These are phyloP conservation scores for Coemansia erecta DNA, from an alignment of 192 early-diverging fungal genomes.

Conservation along the genomic window DNA sequence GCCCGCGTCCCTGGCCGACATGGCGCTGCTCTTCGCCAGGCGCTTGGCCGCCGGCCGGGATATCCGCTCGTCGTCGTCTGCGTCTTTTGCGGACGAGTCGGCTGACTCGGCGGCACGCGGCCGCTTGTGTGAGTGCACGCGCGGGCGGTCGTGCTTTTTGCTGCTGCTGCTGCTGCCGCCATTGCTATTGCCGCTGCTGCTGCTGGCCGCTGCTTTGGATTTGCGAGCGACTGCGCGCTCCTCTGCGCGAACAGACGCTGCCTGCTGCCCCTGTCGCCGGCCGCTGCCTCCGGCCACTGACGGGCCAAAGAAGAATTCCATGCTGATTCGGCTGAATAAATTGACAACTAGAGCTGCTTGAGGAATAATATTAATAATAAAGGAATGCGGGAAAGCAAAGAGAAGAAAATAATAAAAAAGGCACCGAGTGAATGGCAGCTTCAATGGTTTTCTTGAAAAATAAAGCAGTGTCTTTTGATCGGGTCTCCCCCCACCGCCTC, in stretches of 20 bases:
- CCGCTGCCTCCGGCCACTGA: constrained; percentile 9
- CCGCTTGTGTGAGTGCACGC: not conserved
- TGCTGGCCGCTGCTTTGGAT: not conserved
- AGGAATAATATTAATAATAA: not conserved
- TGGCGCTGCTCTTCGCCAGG: constrained; percentile 11
- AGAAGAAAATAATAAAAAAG: not conserved
- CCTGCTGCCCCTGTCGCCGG: constrained; percentile 22
- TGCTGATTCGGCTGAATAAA: not conserved
- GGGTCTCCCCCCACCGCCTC: no score
- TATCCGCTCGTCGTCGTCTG: not conserved
- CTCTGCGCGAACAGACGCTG: constrained; percentile 39
- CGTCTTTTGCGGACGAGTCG: not conserved
- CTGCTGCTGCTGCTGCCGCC: not conserved
- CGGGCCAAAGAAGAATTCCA: constrained; percentile 52
- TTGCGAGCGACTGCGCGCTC: constrained; percentile 20
- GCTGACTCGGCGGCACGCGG: not conserved
- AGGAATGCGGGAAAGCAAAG: not conserved
- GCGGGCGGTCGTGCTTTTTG: not conserved
- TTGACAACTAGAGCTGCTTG: not conserved
- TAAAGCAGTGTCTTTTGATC: no score
- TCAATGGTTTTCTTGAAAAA: no score
- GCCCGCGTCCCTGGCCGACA: constrained; percentile 20
- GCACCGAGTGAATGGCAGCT: not conserved
- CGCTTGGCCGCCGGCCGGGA: constrained; percentile 8
- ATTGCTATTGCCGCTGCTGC: not conserved